Base-by-base conservation (phyloP, 2,329 filamentous ascomycete genomes). In the Scytalidium lignicola region DNA sequence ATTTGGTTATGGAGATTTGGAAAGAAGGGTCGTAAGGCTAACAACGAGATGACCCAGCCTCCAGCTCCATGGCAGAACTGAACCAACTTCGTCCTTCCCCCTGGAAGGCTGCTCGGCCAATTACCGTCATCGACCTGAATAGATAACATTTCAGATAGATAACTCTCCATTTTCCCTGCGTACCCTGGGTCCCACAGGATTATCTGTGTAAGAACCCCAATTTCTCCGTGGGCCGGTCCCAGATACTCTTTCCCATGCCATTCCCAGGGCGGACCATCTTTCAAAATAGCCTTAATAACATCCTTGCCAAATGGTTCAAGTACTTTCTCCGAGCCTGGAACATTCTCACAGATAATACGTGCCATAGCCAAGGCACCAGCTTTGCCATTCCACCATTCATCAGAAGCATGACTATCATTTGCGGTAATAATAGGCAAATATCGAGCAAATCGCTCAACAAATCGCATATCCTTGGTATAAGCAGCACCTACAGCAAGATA, bases 121-220 rank as follows among this genome's bases (percentile, higher is more conserved):
- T 86, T 86, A 3, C 83, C 83, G 51, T 75, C 78, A 3, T 75
- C 68, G 46, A 72, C 73, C 60, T 89, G 85, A 53, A 79, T 70
- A 29, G 74, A 74, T 2, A 89, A 69, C 10, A 88, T 61, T 9
- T 72, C 70, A 1, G 71, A 70, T 3, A 88, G 61, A 18, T 78
- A 71, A 3, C 67, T 66, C 53, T 78, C 73, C 2, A 88, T 66
- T 43, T 73, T 71, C 1, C 72, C 63, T 1, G 82, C 80, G 53
- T 78, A 72, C 4, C 69, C 65, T 0, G 80, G 76, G 48, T 76
- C 74, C 2, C 81, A 80, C 37, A 80, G 69, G 1, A 86, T 74
- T 13, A 88, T 69, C 63, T 89, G 85, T n/a, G 79, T 82, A 49
- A 89, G 74, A 62, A 86, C 87, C 3, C 85, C 83, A 21, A 88